phyloP scores from a whole-genome alignment of 768 basidiomycete species.

The Boletellus emodensis region DNA sequence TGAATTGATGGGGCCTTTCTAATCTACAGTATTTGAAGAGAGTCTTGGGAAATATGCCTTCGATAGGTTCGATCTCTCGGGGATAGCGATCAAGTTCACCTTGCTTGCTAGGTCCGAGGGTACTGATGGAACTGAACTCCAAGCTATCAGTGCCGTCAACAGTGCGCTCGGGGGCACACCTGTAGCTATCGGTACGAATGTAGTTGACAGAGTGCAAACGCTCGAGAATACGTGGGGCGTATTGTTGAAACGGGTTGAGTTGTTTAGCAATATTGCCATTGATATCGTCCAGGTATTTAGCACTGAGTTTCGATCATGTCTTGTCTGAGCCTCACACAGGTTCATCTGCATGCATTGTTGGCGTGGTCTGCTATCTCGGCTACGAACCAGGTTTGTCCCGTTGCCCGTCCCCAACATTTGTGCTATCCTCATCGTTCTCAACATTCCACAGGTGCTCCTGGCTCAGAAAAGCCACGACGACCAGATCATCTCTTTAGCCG shows the following conservation, averaged over 20 bases:
- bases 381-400: not conserved
- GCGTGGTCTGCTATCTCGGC: slow-evolving; percentile 1
- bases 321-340: not conserved
- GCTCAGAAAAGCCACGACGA: not conserved
- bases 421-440: not conserved
- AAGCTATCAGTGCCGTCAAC: not conserved
- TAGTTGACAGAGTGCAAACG: not conserved
- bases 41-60: not conserved
- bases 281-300: not conserved
- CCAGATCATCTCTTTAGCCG: not conserved
- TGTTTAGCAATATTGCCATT: not conserved
- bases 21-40: not conserved
- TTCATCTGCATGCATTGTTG: slow-evolving; percentile 4
- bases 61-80: not conserved
- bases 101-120: not conserved
- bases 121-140: not conserved
- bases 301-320: not conserved
- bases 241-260: not conserved
- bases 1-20: not conserved
- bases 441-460: not conserved
- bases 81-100: not conserved
- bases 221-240: not conserved
- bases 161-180: not conserved
- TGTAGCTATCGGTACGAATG: no score
- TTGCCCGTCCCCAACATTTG: not conserved